Base-by-base conservation (phyloP, 2,329 filamentous ascomycete genomes). In the Diaporthe helianthi region DNA sequence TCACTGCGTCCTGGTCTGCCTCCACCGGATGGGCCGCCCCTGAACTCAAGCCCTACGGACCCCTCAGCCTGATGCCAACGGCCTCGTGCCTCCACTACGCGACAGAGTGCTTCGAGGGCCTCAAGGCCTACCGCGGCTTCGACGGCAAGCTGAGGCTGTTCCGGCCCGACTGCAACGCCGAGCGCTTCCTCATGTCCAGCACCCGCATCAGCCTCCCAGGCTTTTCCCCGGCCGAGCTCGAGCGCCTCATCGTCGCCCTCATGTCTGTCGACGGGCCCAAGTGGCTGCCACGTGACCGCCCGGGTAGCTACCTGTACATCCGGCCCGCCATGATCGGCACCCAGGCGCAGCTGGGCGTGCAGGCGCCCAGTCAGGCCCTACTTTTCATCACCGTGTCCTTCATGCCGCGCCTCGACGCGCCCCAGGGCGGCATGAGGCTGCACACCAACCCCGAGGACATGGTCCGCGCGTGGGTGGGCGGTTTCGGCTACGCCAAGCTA, bases 401-500 rank as follows among this genome's bases (percentile, higher is more conserved):
- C 78, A 89, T 90, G 87, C 86, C 88, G 24, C 77, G 80, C 69
- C 78, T 90, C 77, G 86, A 88, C 74, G 73, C 80, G 15, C 82
- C 83, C 6, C 73, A 78, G 0, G 86, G 85, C 41, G 89, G 89
- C 73, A 86, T 97, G 84, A 90, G 87, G 75, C 87, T 97, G 54
- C 87, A 95, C 77, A 95, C 94, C 0, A 92, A 88, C 54, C 87
- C 89, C 67, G 89, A 94, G 73, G 93, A 97, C 79, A 93, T 91
- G 84, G 90, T 97, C 69, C 91, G 94, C 73, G 94, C 94, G 15
- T 98, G 94, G 94, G 93, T 93, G 24, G 94, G 94, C 71, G 94
- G 95, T 12, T 97, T 97, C 79, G 94, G 94, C 0, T 94, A 92
- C 77, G 93, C 94, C 71, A 98, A 98, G 82, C 88, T 98, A 41